Conservation (phyloP, 1,284 basidiomycete species). For the Melampsora americana region DNA sequence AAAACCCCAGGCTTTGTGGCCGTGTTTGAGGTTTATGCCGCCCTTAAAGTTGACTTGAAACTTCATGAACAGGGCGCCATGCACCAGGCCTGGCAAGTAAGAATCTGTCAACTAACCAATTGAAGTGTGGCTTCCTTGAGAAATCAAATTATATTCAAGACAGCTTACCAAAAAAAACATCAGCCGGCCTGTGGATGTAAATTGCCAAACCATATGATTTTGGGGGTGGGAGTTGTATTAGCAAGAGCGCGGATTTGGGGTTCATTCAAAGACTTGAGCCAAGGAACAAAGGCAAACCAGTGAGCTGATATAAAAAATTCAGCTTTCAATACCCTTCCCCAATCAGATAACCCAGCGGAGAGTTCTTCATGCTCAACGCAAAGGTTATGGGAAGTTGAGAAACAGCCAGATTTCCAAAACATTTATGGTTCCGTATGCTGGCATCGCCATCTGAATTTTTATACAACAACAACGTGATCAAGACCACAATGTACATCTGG, state of each 20-base stretch:
- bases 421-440: constrained; percentile 26
- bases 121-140: not conserved
- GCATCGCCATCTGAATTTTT: constrained; percentile 10
- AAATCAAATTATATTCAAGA: not conserved
- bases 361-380: constrained; percentile 32
- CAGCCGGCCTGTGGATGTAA: constrained; percentile 11
- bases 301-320: constrained; percentile 31
- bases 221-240: too few relatives aligned
- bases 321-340: constrained; percentile 38
- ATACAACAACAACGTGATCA: constrained; percentile 15
- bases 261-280: not conserved
- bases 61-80: constrained; percentile 21
- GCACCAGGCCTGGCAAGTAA: constrained; percentile 13
- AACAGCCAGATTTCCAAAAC: constrained; percentile 36
- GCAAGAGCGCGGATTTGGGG: too few relatives aligned
- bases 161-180: constrained; percentile 38
- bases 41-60: not conserved
- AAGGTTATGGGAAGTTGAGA: constrained; percentile 39
- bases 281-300: not conserved
- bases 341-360: constrained; percentile 16
- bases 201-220: not conserved
- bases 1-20: not conserved
- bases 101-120: not conserved
- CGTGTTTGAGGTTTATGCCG: constrained; percentile 9
- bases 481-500: constrained; percentile 28